Evolutionary conservation across 2,329 filamentous ascomycete species (phyloP).

Genomic region (Talaromyces amestolkiae): DNA sequence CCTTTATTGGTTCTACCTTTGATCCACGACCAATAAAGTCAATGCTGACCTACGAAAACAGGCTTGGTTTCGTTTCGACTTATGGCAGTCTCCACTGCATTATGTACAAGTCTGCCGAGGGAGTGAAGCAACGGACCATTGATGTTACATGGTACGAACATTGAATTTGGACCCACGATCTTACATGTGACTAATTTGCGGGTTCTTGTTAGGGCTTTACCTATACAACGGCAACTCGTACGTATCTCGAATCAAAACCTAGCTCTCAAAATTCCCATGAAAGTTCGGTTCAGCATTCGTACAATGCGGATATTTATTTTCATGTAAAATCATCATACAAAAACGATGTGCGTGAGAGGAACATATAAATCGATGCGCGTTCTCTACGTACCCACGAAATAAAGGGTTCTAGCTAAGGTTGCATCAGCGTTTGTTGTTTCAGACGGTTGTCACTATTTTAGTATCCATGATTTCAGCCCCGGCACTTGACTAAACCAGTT

Average conservation of each 20-base stretch:
- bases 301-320: not conserved
- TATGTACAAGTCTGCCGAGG: not conserved
- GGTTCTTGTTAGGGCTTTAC: not conserved
- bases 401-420: not conserved
- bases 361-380: not conserved
- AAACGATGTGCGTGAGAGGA: not conserved
- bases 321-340: not conserved
- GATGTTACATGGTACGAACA: not conserved
- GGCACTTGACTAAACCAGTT: not conserved
- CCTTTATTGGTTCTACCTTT: not conserved
- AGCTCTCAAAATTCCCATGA: not conserved
- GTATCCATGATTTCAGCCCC: not conserved
- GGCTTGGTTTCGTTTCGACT: not conserved
- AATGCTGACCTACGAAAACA: not conserved
- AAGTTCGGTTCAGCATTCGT: not conserved
- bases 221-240: not conserved
- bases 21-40: not conserved
- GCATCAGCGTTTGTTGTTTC: not conserved
- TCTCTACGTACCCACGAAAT: not conserved
- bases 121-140: not conserved
- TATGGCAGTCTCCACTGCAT: not conserved
- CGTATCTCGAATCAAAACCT: not conserved
- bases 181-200: not conserved
- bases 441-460: not conserved
- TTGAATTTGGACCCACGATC: not conserved